Base-by-base conservation (phyloP, 495 filamentous ascomycete species). In the Xylaria cubensis region DNA sequence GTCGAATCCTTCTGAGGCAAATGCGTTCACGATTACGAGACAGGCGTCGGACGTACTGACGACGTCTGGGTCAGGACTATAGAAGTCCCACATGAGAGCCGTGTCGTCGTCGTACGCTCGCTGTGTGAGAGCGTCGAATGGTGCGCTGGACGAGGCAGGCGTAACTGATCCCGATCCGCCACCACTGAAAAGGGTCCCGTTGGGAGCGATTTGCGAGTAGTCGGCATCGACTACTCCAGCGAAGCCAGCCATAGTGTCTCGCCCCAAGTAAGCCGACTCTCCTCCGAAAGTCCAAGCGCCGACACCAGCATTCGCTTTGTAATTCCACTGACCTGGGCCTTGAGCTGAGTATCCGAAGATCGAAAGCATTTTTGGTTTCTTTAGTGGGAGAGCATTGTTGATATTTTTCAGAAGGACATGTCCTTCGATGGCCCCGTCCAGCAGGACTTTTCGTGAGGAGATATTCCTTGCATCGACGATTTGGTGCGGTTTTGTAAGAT, bases 401-500 rank as follows among this genome's bases (percentile, higher is more conserved):
- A 74, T 76, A 69, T 88, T 88, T 77, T 88, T 88, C 2, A 88
- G 76, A 1, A 88, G 78, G 1, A 88, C 86, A 69, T 84, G 82
- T 13, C 84, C 80, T 51, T 81, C 80, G 1, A 78, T 64, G 0
- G 78, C 82, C 1, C 76, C 74, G 9, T 79, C 46, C 1, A 79
- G 51, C 8, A 82, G 26, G n/a, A 76, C 70, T 3, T 74, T 41
- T 36, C 74, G 69, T n/a, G 79, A 74, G 19, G 73, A 58, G 21
- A 75, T 73, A 39, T 79, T 81, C 46, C 82, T 74, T 3, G 75
- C 77, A 34, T 82, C 76, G 66, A 85, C 75, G 15, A 72, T 41
- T 78, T 70, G 6, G 83, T 90, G 74, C 81, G 88, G 65, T 74
- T 74, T 17, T 82, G 85, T 79, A 83, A 87, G 71, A 85, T 87